Conservation (phyloP, 2,329 filamentous ascomycete species). For the Alternaria novae-zelandiae region DNA sequence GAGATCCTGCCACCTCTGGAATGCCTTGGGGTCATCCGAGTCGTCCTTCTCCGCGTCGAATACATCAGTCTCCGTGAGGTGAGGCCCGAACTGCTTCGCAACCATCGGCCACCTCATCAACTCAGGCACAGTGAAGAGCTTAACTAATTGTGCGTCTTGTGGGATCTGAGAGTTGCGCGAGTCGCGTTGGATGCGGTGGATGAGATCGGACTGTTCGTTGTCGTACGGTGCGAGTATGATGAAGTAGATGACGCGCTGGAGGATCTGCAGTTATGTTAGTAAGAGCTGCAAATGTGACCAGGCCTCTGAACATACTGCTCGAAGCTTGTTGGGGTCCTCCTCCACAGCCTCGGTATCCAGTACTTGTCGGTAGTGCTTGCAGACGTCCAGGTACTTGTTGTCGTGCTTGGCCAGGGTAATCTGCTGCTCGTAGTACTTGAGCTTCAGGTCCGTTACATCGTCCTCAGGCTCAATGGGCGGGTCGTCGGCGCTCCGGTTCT, state of each 20-base stretch:
- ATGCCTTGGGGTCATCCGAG: slow-evolving; percentile 77
- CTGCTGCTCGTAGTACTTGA: slow-evolving; percentile 96
- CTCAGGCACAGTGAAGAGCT: slow-evolving; percentile 93
- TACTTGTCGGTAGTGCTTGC: slow-evolving; percentile 97
- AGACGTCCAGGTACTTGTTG: slow-evolving; percentile 94
- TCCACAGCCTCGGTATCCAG: slow-evolving; percentile 95
- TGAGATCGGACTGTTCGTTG: slow-evolving; percentile 96
- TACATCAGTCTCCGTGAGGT: slow-evolving; percentile 87
- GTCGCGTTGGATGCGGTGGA: slow-evolving; percentile 90
- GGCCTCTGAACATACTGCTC: slow-evolving; percentile 67
- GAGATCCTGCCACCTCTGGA: slow-evolving; percentile 89
- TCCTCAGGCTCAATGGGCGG: slow-evolving; percentile 78
- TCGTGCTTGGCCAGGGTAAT: slow-evolving; percentile 96
- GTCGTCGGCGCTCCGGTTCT: slow-evolving; percentile 77
- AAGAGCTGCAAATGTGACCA: slow-evolving; percentile 12
- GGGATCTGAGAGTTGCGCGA: slow-evolving; percentile 78
- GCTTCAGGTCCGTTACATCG: slow-evolving; percentile 94
- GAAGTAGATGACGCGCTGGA: slow-evolving; percentile 97
- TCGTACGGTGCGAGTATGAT: slow-evolving; percentile 95
- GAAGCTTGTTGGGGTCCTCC: slow-evolving; percentile 83
- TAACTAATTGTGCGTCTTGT: slow-evolving; percentile 83
- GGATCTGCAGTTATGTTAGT: slow-evolving; percentile 61
- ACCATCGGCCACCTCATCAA: slow-evolving; percentile 99
- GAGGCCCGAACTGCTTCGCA: slow-evolving; percentile 83
- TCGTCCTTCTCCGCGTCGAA: slow-evolving; percentile 73